Base-by-base conservation (phyloP, 306 rosid species). In the Trifolium subterraneum region DNA sequence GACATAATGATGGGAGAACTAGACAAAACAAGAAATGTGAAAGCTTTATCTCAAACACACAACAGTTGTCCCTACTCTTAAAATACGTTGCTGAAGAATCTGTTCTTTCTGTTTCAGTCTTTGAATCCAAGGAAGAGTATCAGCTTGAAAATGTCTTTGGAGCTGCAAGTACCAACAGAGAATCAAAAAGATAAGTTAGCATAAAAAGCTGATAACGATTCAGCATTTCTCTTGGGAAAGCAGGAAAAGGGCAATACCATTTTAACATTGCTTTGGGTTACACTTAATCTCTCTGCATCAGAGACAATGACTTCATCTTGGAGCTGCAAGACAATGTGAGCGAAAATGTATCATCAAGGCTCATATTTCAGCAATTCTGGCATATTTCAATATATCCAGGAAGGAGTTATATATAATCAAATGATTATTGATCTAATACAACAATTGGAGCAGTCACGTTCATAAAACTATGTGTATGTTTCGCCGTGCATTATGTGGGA, bases 261-360 rank as follows among this genome's bases (percentile, higher is more conserved):
- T 83, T 92, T 92, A 66, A 95, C 97, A 74, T 90, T 92, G 93
- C 97, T 95, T 82, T 92, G 99, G 75, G 99, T 92, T 80, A 92
- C 78, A 70, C 87, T 84, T 60, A 95, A 86, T 77, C 98, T 88
- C 83, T 92, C 99, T 15, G 93, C 89, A 84, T 95, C 99, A 65
- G 99, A 90, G 68, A 86, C 78, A 71, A 92, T 87, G 84, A 95
- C 99, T 84, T 95, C 98, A 82, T 95, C 99, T 88, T 95, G 98
- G 82, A 95, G 86, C 98, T 95, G 90, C 80, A 83, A 67, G 29
- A 73, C 64, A 85, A 79, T 35, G 77, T 29, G 36, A 18, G 60
- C 2, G 10, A 78, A 78, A 62, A 63, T 51, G 59, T 71, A 39
- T 52, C 8, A 18, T 62, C 47, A 61, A 50, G 58, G 60, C 13